Conservation (phyloP, 139 green algal genomes). For the Ostreobium quekettii region DNA sequence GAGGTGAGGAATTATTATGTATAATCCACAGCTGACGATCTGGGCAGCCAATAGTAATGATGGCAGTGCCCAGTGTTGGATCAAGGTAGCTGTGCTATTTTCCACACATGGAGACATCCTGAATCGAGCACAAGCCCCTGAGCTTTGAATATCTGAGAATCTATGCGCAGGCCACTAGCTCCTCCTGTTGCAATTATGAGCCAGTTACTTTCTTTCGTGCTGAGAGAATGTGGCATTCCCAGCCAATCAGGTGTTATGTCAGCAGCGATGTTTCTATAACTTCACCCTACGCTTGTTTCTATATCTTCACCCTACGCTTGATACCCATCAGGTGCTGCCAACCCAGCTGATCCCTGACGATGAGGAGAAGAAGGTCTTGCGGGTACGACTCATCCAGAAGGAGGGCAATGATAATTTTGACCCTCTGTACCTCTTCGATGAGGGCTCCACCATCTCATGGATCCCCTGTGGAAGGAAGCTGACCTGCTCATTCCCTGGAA, state of each 20-base stretch:
- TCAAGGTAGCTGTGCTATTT: no score
- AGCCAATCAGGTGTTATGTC: no score
- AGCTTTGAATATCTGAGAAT: background rate
- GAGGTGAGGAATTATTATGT: no score
- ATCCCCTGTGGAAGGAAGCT: slow-evolving; percentile 99
- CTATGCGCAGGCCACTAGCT: background rate
- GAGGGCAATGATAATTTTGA: slow-evolving; percentile 83
- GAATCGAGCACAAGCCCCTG: no score
- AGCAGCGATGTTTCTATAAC: no score
- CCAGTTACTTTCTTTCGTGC: no score
- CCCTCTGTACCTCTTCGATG: slow-evolving; percentile 94
- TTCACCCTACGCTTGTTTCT: no score
- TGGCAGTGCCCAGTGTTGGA: no score
- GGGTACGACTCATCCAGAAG: slow-evolving; percentile 99
- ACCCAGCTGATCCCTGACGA: slow-evolving; percentile 98
- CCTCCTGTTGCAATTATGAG: background rate
- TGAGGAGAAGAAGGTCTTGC: slow-evolving; percentile 97
- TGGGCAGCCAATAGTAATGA: no score
- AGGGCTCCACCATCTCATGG: slow-evolving; percentile 98
- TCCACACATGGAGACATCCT: no score
- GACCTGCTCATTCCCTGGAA: slow-evolving; percentile 96
- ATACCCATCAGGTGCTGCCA: slow-evolving; percentile 79
- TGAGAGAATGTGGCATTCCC: no score
- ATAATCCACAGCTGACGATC: no score
- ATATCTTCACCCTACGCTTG: background rate